Evolutionary conservation across 2,329 filamentous ascomycete species (phyloP).

Genomic region (Colletotrichum coccodes): DNA sequence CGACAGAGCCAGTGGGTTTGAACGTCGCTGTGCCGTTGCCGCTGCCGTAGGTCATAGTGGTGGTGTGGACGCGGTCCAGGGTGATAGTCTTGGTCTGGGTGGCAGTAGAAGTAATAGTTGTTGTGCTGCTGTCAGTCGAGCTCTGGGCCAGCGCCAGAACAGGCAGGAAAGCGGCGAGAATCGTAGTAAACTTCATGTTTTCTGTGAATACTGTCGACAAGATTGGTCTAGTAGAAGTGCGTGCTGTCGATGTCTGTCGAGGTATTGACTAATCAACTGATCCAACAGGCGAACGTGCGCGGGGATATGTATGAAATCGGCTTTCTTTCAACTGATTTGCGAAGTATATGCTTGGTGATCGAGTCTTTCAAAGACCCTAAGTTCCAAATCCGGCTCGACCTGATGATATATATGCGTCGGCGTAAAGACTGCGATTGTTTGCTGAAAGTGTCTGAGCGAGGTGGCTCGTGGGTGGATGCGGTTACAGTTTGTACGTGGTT

Average conservation of each 20-base stretch:
- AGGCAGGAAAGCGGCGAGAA: constrained; percentile 62
- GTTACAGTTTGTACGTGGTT: constrained; percentile 14
- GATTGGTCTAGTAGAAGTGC: constrained; percentile 19
- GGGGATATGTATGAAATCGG: constrained; percentile 23
- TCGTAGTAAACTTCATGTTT: constrained; percentile 51
- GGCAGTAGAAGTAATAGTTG: constrained; percentile 60
- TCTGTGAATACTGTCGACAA: constrained; percentile 29
- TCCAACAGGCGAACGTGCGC: neutral
- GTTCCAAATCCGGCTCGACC: neutral
- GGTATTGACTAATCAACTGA: constrained; percentile 19
- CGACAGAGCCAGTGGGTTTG: constrained; percentile 36
- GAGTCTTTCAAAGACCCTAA: constrained; percentile 4
- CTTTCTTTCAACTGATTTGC: constrained; percentile 25
- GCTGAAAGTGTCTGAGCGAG: constrained; percentile 8
- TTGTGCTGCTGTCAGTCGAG: constrained; percentile 40
- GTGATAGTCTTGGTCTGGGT: constrained; percentile 58
- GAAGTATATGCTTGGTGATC: constrained; percentile 10
- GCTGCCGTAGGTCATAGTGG: constrained; percentile 49
- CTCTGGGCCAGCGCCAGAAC: constrained; percentile 62
- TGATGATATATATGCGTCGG: constrained; percentile 21
- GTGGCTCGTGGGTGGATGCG: constrained; percentile 17
- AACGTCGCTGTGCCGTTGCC: constrained; percentile 50
- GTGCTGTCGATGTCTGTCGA: constrained; percentile 39
- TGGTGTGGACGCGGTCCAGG: constrained; percentile 47
- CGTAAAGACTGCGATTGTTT: neutral